Evolutionary conservation across 176 grass and related monocot species (phyloP).

Genomic region (Zoysia pacifica): DNA sequence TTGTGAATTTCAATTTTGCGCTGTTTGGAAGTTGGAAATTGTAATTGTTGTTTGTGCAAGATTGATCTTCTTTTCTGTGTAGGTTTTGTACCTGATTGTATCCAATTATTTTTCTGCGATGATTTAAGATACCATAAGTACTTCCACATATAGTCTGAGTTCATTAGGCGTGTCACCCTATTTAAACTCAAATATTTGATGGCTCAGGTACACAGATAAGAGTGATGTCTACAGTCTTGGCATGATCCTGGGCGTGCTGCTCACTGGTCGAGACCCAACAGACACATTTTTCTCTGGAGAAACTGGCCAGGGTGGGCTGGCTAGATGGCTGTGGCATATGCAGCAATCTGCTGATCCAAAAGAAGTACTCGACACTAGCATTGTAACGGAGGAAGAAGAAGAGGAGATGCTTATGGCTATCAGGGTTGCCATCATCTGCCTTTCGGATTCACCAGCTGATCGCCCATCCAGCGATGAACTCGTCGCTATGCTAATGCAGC

Average conservation of each 20-base stretch:
- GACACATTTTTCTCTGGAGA: constrained; percentile 76
- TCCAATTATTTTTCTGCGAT: neutral
- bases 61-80: neutral
- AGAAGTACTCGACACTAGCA: constrained; percentile 68
- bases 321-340: constrained; percentile 72
- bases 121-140: neutral
- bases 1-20: constrained; percentile 5
- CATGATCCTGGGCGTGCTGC: constrained; percentile 68
- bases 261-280: constrained; percentile 76
- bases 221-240: constrained; percentile 93
- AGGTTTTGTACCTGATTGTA: neutral
- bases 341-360: constrained; percentile 76
- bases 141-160: neutral
- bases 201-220: constrained; percentile 90
- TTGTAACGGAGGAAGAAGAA: constrained; percentile 78
- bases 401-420: constrained; percentile 93
- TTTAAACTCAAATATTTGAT: constrained; percentile 20
- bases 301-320: constrained; percentile 49
- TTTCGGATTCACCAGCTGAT: constrained; percentile 76
- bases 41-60: neutral
- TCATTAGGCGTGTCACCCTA: neutral
- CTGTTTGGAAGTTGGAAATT: neutral
- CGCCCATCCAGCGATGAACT: constrained; percentile 96
- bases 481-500: constrained; percentile 80
- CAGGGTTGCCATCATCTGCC: constrained; percentile 83